Evolutionary conservation across 2,329 filamentous ascomycete genomes (phyloP).

Genomic region (Teratosphaeria destructans): DNA sequence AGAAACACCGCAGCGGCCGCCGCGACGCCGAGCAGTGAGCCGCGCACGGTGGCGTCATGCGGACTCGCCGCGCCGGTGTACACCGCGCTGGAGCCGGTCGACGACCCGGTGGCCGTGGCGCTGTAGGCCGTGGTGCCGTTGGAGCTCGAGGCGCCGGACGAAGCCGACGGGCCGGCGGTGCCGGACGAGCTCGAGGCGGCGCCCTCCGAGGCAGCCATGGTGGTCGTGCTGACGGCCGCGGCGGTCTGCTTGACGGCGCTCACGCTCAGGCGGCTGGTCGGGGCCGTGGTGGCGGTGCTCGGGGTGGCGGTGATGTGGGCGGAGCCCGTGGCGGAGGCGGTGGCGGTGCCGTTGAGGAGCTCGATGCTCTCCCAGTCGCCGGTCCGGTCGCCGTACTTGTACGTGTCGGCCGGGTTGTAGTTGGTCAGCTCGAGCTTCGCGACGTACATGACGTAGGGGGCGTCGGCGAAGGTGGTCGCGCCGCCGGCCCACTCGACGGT

Average conservation of each 20-base stretch:
- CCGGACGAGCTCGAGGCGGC: constrained; percentile 16
- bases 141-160: background rate
- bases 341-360: constrained; percentile 18
- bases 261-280: constrained; percentile 19
- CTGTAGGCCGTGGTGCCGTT: background rate
- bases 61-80: constrained; percentile 9
- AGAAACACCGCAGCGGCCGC: constrained; percentile 10
- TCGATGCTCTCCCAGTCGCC: constrained; percentile 42
- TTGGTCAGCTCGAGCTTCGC: constrained; percentile 42
- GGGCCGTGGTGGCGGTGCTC: constrained; percentile 10
- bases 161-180: constrained; percentile 7
- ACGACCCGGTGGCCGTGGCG: background rate
- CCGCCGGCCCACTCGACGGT: constrained; percentile 61
- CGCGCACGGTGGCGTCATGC: constrained; percentile 7
- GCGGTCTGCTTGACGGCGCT: constrained; percentile 12
- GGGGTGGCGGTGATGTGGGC: background rate
- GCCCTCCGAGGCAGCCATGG: constrained; percentile 13
- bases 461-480: constrained; percentile 26
- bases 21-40: constrained; percentile 16
- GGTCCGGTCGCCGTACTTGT: constrained; percentile 40
- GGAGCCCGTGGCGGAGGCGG: background rate
- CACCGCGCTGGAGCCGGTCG: constrained; percentile 5
- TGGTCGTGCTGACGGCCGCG: constrained; percentile 13
- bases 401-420: constrained; percentile 41
- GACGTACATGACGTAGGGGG: constrained; percentile 43